These are phyloP conservation scores for Plenodomus tracheiphilus DNA, from an alignment of 2,329 filamentous ascomycete genomes.

Conservation along the genomic window DNA sequence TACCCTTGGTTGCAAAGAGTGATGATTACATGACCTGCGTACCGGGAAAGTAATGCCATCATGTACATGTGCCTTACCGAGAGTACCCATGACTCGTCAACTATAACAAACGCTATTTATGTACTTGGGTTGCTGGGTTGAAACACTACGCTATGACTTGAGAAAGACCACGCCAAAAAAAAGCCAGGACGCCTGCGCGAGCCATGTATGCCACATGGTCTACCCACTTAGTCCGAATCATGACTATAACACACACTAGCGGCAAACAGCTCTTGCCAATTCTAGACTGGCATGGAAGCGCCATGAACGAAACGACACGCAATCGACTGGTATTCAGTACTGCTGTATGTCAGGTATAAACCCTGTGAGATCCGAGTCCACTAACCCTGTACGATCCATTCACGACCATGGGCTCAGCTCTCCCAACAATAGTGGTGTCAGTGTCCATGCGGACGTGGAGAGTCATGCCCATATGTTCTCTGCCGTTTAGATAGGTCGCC, in stretches of 20 bases:
- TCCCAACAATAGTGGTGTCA: slow-evolving; percentile 39
- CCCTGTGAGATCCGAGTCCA: not conserved
- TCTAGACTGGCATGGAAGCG: not conserved
- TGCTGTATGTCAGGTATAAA: slow-evolving; percentile 14
- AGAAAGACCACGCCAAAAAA: not conserved
- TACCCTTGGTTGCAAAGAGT: not conserved
- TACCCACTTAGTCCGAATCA: not conserved
- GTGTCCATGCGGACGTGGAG: slow-evolving; percentile 41
- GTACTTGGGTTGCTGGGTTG: not conserved
- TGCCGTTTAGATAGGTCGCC: slow-evolving; percentile 29
- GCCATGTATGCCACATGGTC: not conserved
- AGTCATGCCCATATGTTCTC: slow-evolving; percentile 34
- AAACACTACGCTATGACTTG: not conserved
- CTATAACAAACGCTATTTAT: not conserved
- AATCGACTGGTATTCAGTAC: slow-evolving; percentile 7
- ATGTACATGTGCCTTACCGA: not conserved
- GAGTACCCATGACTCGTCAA: not conserved
- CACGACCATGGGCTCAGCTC: slow-evolving; percentile 33
- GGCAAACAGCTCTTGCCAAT: not conserved
- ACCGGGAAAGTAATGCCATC: not conserved
- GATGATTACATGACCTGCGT: not conserved
- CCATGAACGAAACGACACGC: not conserved
- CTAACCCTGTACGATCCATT: slow-evolving; percentile 33
- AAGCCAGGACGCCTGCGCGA: not conserved
- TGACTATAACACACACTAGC: not conserved